Evolutionary conservation across 768 basidiomycete genomes (phyloP), one percentile per base, ranked within the genome.

Genomic region (Suillus cothurnatus): DNA sequence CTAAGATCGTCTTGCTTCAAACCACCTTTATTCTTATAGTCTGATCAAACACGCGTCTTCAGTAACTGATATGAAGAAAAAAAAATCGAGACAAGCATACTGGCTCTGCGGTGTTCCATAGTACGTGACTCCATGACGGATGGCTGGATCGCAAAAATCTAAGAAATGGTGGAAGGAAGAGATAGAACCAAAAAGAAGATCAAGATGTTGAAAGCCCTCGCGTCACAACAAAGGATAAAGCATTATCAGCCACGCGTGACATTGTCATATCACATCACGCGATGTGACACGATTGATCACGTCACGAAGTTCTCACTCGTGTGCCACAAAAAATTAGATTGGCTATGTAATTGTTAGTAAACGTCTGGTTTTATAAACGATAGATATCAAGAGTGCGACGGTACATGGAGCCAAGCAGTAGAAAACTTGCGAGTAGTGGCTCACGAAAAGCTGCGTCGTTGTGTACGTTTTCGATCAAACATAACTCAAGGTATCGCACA

Each of bases 1-100:
- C 97, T 89, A 71, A 99, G 91, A 77, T 99, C 94, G 66, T 97
- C 94, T 71, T 88, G 89, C 78, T 94, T 95, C 69, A 95, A 82
- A 70, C 86, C 89, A 67, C 92, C 91, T 79, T 95, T 95, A 79
- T 87, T 91, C 85, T 97, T 97, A 84, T 93, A 96, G 73, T 88
- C 93, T 95, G 72, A 45, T 68, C 66, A 73, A 69, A 72, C 65
- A 75, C 79, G 82, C 80, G 80, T 84, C 73, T 78, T 49, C 60
- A 70, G 72, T 70, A 72, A 69, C 55, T 67, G 66, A 61, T 70
- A 76, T 12, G 23, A 60, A 1, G 17, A 57, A 41, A 43, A 49
- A 49, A 53, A 17, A 59, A 21, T 36, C 2, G 68, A 69, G n/a
- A 53, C 61, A 59, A 78, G 58, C 81, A 65, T 71, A 91, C 91